Conservation (phyloP, 257 asterid species). For the Penstemon davidsonii region DNA sequence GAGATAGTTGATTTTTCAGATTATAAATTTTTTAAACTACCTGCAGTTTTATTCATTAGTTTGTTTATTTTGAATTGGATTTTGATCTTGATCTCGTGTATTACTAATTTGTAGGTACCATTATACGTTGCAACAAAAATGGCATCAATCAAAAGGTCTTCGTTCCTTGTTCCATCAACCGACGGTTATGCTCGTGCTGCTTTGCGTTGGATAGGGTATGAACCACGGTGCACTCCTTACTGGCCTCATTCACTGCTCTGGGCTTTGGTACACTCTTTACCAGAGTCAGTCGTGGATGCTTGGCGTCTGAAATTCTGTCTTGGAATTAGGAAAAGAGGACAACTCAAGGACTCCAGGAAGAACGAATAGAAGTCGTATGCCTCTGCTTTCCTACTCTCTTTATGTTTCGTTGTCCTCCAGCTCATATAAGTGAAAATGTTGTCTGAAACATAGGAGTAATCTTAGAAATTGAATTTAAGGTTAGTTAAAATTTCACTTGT, state of each 20-base stretch:
- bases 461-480: background rate
- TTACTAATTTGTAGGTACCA: constrained; percentile 57
- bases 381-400: background rate
- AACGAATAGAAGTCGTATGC: constrained; percentile 44
- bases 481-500: background rate
- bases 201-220: constrained; percentile 81
- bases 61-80: too few relatives aligned
- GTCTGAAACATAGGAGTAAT: background rate
- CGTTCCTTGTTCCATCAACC: constrained; percentile 89
- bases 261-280: constrained; percentile 56
- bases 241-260: constrained; percentile 94
- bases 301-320: constrained; percentile 83
- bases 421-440: background rate
- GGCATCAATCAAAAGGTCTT: constrained; percentile 90
- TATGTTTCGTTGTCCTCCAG: background rate
- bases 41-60: too few relatives aligned
- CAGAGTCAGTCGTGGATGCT: constrained; percentile 65
- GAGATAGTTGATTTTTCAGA: too few relatives aligned
- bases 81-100: too few relatives aligned
- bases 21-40: too few relatives aligned
- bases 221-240: constrained; percentile 94
- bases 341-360: constrained; percentile 74
- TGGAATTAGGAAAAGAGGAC: constrained; percentile 75
- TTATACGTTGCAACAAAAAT: constrained; percentile 91
- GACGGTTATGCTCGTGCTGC: constrained; percentile 86